phyloP scores from a whole-genome alignment of 2,329 filamentous ascomycete species.

The Fusarium sp. region DNA sequence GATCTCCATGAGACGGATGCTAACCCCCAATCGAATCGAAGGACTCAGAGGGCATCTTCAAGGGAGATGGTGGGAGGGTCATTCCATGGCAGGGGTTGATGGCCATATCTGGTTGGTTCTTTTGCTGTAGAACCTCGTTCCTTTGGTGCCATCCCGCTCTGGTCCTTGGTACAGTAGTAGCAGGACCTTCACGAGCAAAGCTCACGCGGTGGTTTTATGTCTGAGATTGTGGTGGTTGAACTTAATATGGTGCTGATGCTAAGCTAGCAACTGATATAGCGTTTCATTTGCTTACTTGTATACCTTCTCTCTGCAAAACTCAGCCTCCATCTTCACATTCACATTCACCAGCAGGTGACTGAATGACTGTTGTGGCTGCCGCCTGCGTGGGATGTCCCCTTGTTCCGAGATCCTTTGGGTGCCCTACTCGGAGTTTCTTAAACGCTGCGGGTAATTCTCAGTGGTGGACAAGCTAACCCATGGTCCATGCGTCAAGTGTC shows the following conservation, averaged over 20 bases:
- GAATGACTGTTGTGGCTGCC: slow-evolving; percentile 4
- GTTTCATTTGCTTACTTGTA: not conserved
- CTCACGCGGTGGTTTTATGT: slow-evolving; percentile 22
- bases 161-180: not conserved
- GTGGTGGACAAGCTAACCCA: slow-evolving; percentile 25
- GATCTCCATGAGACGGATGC: slow-evolving; percentile 1
- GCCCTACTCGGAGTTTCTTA: slow-evolving; percentile 3
- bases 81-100: slow-evolving; percentile 20
- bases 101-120: slow-evolving; percentile 28
- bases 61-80: slow-evolving; percentile 19
- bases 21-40: slow-evolving; percentile 1
- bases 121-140: slow-evolving; percentile 4
- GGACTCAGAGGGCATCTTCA: slow-evolving; percentile 18
- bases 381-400: slow-evolving; percentile 28
- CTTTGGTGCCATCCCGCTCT: slow-evolving; percentile 3
- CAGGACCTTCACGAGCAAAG: slow-evolving; percentile 25
- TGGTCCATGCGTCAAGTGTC: slow-evolving; percentile 19
- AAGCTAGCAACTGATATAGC: not conserved
- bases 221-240: not conserved
- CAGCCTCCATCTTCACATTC: not conserved
- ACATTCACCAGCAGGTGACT: slow-evolving; percentile 7
- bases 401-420: slow-evolving; percentile 26
- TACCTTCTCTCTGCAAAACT: not conserved
- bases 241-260: not conserved
- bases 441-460: slow-evolving; percentile 14